Percentiles rank a stretch among this genome's conserved stretches.
Conservation (phyloP, 1,139 yeast species). For the Geotrichum cucujoidarum region DNA sequence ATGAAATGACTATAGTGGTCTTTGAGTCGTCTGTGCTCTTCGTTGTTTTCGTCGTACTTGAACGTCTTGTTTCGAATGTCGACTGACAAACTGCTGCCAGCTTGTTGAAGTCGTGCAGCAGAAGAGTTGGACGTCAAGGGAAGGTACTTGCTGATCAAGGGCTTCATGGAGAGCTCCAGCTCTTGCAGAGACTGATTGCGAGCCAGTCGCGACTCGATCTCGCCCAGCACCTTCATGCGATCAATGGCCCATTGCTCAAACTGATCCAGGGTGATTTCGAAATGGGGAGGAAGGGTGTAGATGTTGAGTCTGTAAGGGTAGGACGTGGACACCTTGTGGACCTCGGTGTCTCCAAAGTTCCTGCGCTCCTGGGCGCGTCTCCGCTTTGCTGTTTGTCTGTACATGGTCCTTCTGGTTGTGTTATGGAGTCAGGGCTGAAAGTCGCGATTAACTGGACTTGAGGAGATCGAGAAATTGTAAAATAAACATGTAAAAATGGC, state of each 20-base stretch:
- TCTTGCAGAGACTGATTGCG: constrained; percentile 64
- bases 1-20: constrained; percentile 92
- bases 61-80: constrained; percentile 13
- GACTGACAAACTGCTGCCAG: constrained; percentile 18
- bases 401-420: constrained; percentile 44
- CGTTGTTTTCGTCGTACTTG: constrained; percentile 27
- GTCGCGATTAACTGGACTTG: background rate
- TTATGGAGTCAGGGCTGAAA: background rate
- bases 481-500: background rate
- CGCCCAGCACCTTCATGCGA: constrained; percentile 73
- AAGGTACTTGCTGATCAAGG: constrained; percentile 56
- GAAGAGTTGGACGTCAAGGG: constrained; percentile 48
- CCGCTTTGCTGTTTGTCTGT: constrained; percentile 56
- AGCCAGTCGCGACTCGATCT: constrained; percentile 70
- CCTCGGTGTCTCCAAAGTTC: constrained; percentile 44
- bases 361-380: constrained; percentile 70
- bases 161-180: constrained; percentile 58
- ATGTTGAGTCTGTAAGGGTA: constrained; percentile 57
- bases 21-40: constrained; percentile 60
- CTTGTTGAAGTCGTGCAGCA: constrained; percentile 24
- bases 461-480: background rate
- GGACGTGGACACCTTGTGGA: constrained; percentile 22
- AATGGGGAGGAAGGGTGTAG: constrained; percentile 69
- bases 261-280: constrained; percentile 84
- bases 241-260: constrained; percentile 96